Percentiles rank a stretch among this genome's conserved stretches.
Evolutionary conservation across 805 yeast genomes (phyloP).

Genomic region (Yarrowia deformans): DNA sequence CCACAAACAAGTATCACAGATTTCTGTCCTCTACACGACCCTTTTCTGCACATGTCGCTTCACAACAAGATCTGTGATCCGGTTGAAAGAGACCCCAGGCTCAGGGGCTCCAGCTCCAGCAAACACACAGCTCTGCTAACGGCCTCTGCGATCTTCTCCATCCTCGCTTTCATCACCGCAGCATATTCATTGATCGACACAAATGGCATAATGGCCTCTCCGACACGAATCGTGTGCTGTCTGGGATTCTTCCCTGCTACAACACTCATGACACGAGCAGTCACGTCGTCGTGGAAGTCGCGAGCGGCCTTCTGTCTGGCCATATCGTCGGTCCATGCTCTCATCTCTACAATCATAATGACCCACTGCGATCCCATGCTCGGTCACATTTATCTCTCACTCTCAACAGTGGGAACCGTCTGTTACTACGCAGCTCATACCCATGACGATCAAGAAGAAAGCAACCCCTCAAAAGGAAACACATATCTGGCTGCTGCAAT

Average conservation of each 20-base stretch:
- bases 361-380: neutral
- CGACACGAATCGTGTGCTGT: neutral
- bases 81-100: too few species aligned
- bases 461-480: neutral
- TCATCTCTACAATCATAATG: constrained; percentile 5
- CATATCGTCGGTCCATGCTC: constrained; percentile 9
- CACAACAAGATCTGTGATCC: neutral
- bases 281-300: constrained; percentile 8
- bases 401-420: constrained; percentile 2
- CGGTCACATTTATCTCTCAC: neutral
- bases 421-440: neutral
- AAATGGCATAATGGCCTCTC: neutral
- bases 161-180: neutral
- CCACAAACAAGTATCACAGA: neutral
- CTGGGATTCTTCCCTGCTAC: constrained; percentile 19
- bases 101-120: neutral
- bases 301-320: constrained; percentile 2
- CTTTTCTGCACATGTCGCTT: constrained; percentile 15
- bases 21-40: constrained; percentile 5
- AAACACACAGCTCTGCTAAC: neutral
- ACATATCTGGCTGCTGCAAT: neutral
- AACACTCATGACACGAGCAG: neutral
- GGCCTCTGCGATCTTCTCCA: neutral
- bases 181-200: constrained; percentile 20
- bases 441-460: too few species aligned